Evolutionary conservation across 2,329 filamentous ascomycete species (phyloP), one percentile per base, ranked within the genome.

Genomic region (Botryotinia convoluta): DNA sequence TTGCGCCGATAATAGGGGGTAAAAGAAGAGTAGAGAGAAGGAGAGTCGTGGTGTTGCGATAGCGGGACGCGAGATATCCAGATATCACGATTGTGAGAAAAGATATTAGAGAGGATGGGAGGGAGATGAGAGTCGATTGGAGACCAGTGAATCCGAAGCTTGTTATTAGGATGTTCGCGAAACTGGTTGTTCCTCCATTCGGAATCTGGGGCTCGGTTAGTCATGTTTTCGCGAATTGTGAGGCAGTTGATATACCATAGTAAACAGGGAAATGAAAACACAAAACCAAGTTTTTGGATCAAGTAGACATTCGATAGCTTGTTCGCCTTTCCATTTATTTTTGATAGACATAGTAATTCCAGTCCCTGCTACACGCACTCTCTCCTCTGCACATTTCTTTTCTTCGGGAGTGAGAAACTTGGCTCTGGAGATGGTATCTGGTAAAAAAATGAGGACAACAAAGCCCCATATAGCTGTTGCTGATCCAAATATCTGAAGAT

Each of bases 111-210:
- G 74, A 76, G 6, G 76, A 74, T 22, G 77, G 77, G 7, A 80
- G 70, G 2, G 61, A 70, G 14, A 79, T 71, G 2, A 80, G 72
- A 5, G 83, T 79, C 5, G 81, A 81, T 48, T 79, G 76, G 32
- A 81, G 80, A 29, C 75, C 75, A 14, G 78, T 79, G 64, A 83
- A 83, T 0, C 82, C 82, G 76, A 83, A 83, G 29, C 79, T 79
- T n/a, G 81, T 82, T 70, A 83, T 78, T 1, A 82, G 79, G 3
- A 83, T 82, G 77, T 89, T 90, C 60, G 86, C 86, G 65, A 90
- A 90, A 77, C 85, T 88, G 76, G 88, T 86, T 0, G 87, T 88
- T 37, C 89, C 89, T 45, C 76, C 88, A 74, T 90, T 91, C 59
- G 89, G 88, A 0, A 74, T 59, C 70, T 73, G 45, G 6, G 35